Base-by-base conservation (phyloP, 495 filamentous ascomycete species). In the Eremomyces bilateralis region DNA sequence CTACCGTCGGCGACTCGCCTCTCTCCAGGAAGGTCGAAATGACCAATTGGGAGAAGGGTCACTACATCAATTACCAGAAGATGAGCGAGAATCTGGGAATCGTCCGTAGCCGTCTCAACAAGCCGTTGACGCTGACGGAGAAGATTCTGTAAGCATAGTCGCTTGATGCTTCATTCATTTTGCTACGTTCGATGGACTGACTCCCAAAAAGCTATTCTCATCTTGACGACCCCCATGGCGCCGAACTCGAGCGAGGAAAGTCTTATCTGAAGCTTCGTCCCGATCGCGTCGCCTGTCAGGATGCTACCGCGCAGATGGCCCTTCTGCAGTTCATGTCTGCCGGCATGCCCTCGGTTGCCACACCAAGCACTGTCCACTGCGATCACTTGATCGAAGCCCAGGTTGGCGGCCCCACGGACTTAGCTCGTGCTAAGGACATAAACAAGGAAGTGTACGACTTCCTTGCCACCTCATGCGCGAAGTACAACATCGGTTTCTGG, bases 391-490 rank as follows among this genome's bases (percentile, higher is more conserved):
- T 97, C 59, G 88, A 95, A 65, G 88, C 85, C 42, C 84, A 94
- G 63, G 53, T 82, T 52, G 88, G 88, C 51, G 88, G 90, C 50
- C 73, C 67, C 32, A 85, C 94, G 68, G 88, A 97, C 76, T 65
- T 97, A 47, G 79, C 71, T 35, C 71, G 88, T 50, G 90, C 90
- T 44, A 63, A 82, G 49, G 68, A 69, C 36, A 91, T 94, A 61
- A 97, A 97, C 75, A 94, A 95, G 70, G 88, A 97, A 59, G 88
- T 97, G 43, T 97, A 95, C 61, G 80, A 97, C 58, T 97, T 97
- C 70, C 65, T 97, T 53, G 73, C 84, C 36, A 73, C 74, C 34
- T 74, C 90, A 38, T 95, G 88, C 49, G 88, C 83, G 44, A 97
- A 94, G 67, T 97, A 95, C 69, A 84, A 93, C 64, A 95, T 97